A percentile compares a stretch with the other conserved stretches of the same genome.
These are phyloP conservation scores for Raffaelea ambrosiae DNA, from an alignment of 2,329 filamentous ascomycete species.

Conservation along the genomic window DNA sequence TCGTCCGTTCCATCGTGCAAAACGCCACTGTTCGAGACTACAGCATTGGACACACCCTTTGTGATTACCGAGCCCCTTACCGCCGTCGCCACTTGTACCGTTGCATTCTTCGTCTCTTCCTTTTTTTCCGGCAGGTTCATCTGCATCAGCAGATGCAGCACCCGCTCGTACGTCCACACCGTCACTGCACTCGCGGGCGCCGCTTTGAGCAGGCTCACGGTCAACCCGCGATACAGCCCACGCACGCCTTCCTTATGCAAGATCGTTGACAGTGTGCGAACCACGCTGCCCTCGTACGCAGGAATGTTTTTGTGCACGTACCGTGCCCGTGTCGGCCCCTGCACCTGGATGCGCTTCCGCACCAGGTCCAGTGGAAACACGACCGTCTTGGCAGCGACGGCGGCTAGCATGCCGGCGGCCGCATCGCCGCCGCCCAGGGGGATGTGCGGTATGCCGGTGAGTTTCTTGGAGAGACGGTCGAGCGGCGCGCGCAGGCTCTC, in stretches of 20 bases:
- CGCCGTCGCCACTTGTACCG: too few relatives aligned
- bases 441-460: constrained; percentile 19
- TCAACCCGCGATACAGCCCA: constrained; percentile 80
- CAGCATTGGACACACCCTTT: too few relatives aligned
- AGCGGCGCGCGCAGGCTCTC: constrained; percentile 63
- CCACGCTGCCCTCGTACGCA: constrained; percentile 61
- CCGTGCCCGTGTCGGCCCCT: constrained; percentile 70
- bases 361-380: constrained; percentile 93
- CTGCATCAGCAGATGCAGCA: constrained; percentile 50
- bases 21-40: too few relatives aligned
- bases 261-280: constrained; percentile 60
- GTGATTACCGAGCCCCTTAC: too few relatives aligned
- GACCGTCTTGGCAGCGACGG: constrained; percentile 73
- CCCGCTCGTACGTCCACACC: constrained; percentile 88
- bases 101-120: not conserved
- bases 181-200: constrained; percentile 89
- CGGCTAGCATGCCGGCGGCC: constrained; percentile 69
- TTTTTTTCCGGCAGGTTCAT: constrained; percentile 17
- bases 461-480: constrained; percentile 24
- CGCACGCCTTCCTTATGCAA: constrained; percentile 63
- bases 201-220: constrained; percentile 84
- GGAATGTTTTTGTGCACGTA: constrained; percentile 89
- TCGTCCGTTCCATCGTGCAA: too few relatives aligned
- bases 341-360: constrained; percentile 87
- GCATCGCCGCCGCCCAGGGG: constrained; percentile 77